Evolutionary conservation across 371 early-diverging fungal genomes (phyloP).

Genomic region (Mortierella sp.): DNA sequence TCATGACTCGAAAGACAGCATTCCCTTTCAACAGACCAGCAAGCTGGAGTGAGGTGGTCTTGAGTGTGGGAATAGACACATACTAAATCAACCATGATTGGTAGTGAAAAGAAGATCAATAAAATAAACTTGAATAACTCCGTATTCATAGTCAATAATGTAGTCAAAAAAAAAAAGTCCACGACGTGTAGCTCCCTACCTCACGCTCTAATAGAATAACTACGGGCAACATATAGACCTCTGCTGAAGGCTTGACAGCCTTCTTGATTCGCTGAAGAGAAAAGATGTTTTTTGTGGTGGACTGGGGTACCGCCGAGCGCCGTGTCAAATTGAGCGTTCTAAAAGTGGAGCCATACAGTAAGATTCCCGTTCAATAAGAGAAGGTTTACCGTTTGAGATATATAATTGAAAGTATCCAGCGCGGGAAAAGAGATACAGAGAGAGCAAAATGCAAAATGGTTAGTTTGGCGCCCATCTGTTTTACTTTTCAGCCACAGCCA

Average conservation of each 20-base stretch:
- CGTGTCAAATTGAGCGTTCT: conserved; percentile 53
- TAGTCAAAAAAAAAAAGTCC: no score
- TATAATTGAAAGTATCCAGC: not conserved
- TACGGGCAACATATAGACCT: conserved; percentile 48
- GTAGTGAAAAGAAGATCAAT: not conserved
- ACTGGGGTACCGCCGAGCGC: conserved; percentile 35
- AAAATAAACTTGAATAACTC: no score
- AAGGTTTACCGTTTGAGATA: not conserved
- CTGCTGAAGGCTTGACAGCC: conserved; percentile 36
- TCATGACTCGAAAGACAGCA: conserved; percentile 63
- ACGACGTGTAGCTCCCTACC: conserved; percentile 17
- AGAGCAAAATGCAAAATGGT: not conserved
- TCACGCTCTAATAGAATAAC: conserved; percentile 51
- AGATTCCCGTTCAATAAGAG: not conserved
- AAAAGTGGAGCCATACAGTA: not conserved
- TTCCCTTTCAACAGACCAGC: conserved; percentile 67
- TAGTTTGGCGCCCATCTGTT: not conserved
- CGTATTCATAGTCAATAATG: no score
- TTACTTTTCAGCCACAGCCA: not conserved
- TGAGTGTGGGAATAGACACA: conserved; percentile 58
- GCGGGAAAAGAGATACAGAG: conserved; percentile 3
- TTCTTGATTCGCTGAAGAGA: conserved; percentile 45
- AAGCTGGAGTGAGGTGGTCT: conserved; percentile 62
- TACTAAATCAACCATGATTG: conserved; percentile 54
- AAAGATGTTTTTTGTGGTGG: conserved; percentile 48